Percentiles rank a stretch among this genome's conserved stretches.
Conservation (phyloP, 2,329 filamentous ascomycete genomes). For the Colletotrichum phormii region DNA sequence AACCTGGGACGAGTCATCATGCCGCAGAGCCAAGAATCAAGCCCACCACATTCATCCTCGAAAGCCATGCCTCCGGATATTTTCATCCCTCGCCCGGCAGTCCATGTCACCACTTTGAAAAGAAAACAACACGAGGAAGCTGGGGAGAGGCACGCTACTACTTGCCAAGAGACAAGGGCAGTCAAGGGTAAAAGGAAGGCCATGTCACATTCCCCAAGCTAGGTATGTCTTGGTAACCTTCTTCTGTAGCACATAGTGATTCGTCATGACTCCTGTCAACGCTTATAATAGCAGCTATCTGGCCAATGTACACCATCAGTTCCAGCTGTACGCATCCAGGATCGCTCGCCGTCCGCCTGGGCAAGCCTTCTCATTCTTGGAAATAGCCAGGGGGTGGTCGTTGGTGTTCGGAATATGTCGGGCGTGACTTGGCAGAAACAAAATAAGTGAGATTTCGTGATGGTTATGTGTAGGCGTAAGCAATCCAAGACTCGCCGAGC, state of each 20-base stretch:
- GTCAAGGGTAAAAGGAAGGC: not conserved
- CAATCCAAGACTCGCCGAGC: not conserved
- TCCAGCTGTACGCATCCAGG: not conserved
- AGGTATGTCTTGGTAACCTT: slow-evolving; percentile 13
- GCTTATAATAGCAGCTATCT: slow-evolving; percentile 6
- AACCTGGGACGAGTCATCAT: slow-evolving; percentile 26
- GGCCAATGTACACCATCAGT: not conserved
- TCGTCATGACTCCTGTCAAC: not conserved
- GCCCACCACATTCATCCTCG: not conserved
- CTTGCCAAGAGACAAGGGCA: slow-evolving; percentile 23
- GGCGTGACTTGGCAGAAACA: slow-evolving; percentile 21
- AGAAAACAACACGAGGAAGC: not conserved
- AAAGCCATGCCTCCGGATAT: slow-evolving; percentile 3
- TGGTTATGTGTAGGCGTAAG: not conserved
- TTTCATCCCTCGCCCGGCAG: slow-evolving; percentile 19
- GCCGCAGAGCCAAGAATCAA: slow-evolving; percentile 25
- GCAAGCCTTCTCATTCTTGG: not conserved
- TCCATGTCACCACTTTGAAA: not conserved
- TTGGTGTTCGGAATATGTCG: slow-evolving; percentile 34
- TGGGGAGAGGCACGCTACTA: not conserved
- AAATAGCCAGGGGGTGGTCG: not conserved
- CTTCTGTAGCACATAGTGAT: slow-evolving; percentile 11
- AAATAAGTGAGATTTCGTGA: not conserved
- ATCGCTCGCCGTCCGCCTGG: slow-evolving; percentile 2
- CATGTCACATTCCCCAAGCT: slow-evolving; percentile 15